These are phyloP conservation scores for Penicillium sp. DNA, from an alignment of 2,329 filamentous ascomycete species.

Conservation along the genomic window DNA sequence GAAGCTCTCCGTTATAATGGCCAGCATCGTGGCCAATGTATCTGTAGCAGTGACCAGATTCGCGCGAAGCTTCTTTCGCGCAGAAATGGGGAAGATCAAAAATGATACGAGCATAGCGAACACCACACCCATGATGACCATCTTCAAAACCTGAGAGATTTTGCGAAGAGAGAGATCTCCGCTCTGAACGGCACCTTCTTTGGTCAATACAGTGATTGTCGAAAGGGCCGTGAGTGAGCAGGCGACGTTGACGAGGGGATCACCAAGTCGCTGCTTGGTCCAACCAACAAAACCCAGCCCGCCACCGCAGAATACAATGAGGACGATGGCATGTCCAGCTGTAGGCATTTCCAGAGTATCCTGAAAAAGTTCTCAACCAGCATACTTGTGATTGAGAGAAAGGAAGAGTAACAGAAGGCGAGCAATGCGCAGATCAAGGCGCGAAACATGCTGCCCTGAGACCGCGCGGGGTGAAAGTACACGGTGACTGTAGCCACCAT, in stretches of 20 bases:
- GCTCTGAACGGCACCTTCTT: constrained; percentile 79
- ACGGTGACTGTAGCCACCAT: constrained; percentile 90
- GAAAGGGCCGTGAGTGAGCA: constrained; percentile 82
- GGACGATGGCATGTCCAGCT: constrained; percentile 70
- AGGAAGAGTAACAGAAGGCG: constrained; percentile 71
- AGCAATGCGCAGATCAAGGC: constrained; percentile 70
- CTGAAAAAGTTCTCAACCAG: constrained; percentile 76
- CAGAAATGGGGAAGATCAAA: constrained; percentile 71
- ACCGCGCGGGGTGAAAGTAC: constrained; percentile 87
- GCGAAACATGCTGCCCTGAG: constrained; percentile 83
- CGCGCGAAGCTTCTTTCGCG: constrained; percentile 65
- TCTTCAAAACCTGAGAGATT: constrained; percentile 74
- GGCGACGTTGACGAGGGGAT: constrained; percentile 75
- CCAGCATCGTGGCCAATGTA: constrained; percentile 73
- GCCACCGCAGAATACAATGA: constrained; percentile 78
- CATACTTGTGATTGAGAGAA: constrained; percentile 80
- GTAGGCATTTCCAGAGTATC: constrained; percentile 59
- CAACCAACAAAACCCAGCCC: constrained; percentile 83
- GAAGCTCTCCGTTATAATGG: constrained; percentile 76
- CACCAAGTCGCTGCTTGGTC: constrained; percentile 74
- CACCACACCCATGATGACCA: constrained; percentile 71
- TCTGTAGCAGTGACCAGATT: constrained; percentile 70
- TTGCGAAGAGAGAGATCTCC: constrained; percentile 77
- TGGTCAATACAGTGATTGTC: constrained; percentile 83
- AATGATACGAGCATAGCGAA: constrained; percentile 70